Evolutionary conservation across 2,329 filamentous ascomycete species (phyloP).

Genomic region (Aspergillus transmontanensis): DNA sequence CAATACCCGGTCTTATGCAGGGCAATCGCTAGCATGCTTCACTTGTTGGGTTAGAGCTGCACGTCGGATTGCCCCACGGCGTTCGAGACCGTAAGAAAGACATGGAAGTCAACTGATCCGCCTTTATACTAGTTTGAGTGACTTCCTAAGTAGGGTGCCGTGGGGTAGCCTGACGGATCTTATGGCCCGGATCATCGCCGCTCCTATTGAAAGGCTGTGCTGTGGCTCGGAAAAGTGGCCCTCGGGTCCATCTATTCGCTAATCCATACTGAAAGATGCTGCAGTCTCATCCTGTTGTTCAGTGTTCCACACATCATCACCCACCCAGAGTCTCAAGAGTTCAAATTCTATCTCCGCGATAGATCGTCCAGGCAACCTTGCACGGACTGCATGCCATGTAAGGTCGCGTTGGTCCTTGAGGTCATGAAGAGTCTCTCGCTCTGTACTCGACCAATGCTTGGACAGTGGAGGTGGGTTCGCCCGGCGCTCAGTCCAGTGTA

Average conservation of each 20-base stretch:
- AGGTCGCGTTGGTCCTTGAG: constrained; percentile 31
- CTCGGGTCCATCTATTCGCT: constrained; percentile 3
- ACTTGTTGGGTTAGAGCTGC: neutral
- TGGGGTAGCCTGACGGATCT: neutral
- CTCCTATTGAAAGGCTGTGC: neutral
- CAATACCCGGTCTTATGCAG: neutral
- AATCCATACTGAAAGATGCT: neutral
- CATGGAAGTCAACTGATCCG: neutral
- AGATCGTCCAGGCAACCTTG: constrained; percentile 31
- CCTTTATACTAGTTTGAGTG: neutral
- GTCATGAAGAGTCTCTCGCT: constrained; percentile 27
- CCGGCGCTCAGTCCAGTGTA: constrained; percentile 33
- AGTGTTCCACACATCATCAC: constrained; percentile 21
- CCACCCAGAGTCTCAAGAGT: constrained; percentile 35
- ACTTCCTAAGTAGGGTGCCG: neutral
- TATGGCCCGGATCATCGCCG: neutral
- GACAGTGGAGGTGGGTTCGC: constrained; percentile 29
- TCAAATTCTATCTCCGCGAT: constrained; percentile 37
- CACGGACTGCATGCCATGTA: constrained; percentile 33
- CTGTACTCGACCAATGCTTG: constrained; percentile 32
- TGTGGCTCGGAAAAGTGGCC: constrained; percentile 1
- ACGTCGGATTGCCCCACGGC: neutral
- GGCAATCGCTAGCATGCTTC: neutral
- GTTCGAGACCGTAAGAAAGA: neutral
- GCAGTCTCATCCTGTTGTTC: constrained; percentile 8